Percentiles rank a stretch among this genome's conserved stretches.
These are phyloP conservation scores for Leccinum rimulosum DNA, from an alignment of 768 basidiomycete species.

Conservation along the genomic window DNA sequence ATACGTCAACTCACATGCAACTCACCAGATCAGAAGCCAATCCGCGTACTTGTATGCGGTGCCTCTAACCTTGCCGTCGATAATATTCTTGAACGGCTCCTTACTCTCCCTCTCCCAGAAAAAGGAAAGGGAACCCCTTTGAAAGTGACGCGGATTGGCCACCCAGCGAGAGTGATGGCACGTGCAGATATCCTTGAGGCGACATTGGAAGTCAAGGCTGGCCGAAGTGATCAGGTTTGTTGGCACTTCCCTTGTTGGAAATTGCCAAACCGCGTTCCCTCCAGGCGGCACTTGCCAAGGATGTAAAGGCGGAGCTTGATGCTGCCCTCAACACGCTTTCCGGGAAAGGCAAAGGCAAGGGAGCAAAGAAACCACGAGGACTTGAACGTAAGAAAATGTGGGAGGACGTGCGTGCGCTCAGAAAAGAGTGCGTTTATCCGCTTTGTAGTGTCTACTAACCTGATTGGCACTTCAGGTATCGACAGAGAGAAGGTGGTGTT, in stretches of 20 bases:
- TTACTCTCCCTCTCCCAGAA: slow-evolving; percentile 52
- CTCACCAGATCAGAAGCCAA: slow-evolving; percentile 41
- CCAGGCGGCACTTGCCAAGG: slow-evolving; percentile 78
- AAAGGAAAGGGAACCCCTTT: slow-evolving; percentile 44
- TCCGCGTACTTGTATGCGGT: slow-evolving; percentile 82
- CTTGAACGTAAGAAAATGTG: slow-evolving; percentile 80
- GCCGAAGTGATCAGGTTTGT: slow-evolving; percentile 64
- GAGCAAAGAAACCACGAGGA: slow-evolving; percentile 68
- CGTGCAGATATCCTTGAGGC: slow-evolving; percentile 62
- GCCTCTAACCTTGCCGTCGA: slow-evolving; percentile 95
- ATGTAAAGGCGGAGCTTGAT: slow-evolving; percentile 87
- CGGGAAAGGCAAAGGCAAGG: slow-evolving; percentile 71
- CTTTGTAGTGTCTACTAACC: not conserved
- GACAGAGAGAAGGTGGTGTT: slow-evolving; percentile 83
- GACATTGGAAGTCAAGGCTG: slow-evolving; percentile 72
- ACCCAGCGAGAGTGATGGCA: slow-evolving; percentile 89
- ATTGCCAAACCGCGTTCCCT: slow-evolving; percentile 6
- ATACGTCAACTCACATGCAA: slow-evolving; percentile 76
- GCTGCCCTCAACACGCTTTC: slow-evolving; percentile 61
- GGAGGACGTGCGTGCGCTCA: slow-evolving; percentile 80
- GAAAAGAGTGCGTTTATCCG: slow-evolving; percentile 73
- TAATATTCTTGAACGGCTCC: slow-evolving; percentile 87
- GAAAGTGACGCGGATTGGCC: slow-evolving; percentile 85
- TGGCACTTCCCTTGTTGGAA: not conserved
- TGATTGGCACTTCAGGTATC: slow-evolving; percentile 54